Evolutionary conservation across 371 early-diverging fungal species (phyloP), one percentile per base, ranked within the genome.

Genomic region (Synchytrium microbalum): DNA sequence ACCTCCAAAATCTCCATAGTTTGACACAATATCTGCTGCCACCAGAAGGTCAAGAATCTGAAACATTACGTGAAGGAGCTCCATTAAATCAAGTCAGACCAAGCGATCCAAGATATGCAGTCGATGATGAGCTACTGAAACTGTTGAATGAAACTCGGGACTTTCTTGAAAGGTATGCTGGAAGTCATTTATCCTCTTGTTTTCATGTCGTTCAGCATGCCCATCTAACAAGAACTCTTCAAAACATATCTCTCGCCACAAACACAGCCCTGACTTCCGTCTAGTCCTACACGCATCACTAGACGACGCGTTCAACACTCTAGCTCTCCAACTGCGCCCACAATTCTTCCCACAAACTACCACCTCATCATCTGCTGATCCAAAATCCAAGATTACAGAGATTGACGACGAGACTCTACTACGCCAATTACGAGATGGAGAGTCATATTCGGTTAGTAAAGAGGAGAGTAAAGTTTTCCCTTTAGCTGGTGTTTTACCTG

Each of bases 91-190:
- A 5, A 52, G 29, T 60, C 58, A 62, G 58, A 3, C 61, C 61
- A 1, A 67, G 76, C 24, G 75, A 70, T 3, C 54, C 69, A 1
- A 73, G 67, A 25, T 70, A 81, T 33, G 61, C 66, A 0, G 67
- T 78, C 2, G 80, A 83, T 38, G 64, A 67, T 5, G 72, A 78
- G 27, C 75, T 91, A 33, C 76, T 80, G 33, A 76, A 66, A 56
- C 75, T 91, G 54, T 67, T 92, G 59, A 86, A 92, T 72, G 92
- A 92, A 69, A 88, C 90, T 0, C 82, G 84, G 29, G 92, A 92
- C 65, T 88, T 86, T 62, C 76, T 91, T 51, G 89, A 91, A 52
- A 81, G 87, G 86, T 86, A 76, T 56, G 61, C 38, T 25, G 33
- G 19, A 58, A 24, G 58, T 32, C 51, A 55, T 38, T 25, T 25